Base-by-base conservation (phyloP, 140 eudicot species). In the Erigeron philadelphicus region DNA sequence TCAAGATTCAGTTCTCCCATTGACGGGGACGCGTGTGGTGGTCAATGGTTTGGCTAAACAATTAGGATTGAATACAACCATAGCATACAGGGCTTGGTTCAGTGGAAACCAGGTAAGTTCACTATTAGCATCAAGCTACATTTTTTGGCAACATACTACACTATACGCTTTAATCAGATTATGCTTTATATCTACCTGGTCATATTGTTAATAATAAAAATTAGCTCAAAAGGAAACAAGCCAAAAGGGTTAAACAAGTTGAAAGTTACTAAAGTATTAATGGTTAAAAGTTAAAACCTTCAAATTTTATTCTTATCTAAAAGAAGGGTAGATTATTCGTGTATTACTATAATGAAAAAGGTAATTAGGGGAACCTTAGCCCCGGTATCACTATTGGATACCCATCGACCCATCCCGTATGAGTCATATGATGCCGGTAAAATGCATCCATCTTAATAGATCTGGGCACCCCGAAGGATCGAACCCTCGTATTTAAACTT, bases 1-100 rank as follows among this genome's bases (percentile, higher is more conserved):
- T 73, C 97, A 90, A 79, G 97, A 90, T 79, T 90, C 95, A n/a
- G 88, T 85, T 68, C 44, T 87, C 18, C 97, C 97, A 11, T 60
- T 90, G 13, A 83, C 81, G 5, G 90, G 88, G 56, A 79, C 95
- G 8, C 79, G 97, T 3, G 11, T 71, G 53, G 80, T 85, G 53
- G 84, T 87, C 52, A 78, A 64, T 31, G 70, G 72, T 10, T 66
- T 87, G 66, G 95, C 93, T 4, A 85, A 81, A 62, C 77, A 83
- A 18, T 19, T 90, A 62, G 80, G 79, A 6, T 67, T 87, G 62
- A 78, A 79, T 47, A 90, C 95, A 44, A 87, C 90, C 8, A 80
- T 75, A 49, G 80, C 95, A 11, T 90, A 90, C 73, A 68, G 86
- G 49, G 71, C 82, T 47, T 87, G 95, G 97, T 72, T 79, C 41